These are phyloP conservation scores for Emergomyces orientalis DNA, from an alignment of 2,329 filamentous ascomycete species.

Conservation along the genomic window DNA sequence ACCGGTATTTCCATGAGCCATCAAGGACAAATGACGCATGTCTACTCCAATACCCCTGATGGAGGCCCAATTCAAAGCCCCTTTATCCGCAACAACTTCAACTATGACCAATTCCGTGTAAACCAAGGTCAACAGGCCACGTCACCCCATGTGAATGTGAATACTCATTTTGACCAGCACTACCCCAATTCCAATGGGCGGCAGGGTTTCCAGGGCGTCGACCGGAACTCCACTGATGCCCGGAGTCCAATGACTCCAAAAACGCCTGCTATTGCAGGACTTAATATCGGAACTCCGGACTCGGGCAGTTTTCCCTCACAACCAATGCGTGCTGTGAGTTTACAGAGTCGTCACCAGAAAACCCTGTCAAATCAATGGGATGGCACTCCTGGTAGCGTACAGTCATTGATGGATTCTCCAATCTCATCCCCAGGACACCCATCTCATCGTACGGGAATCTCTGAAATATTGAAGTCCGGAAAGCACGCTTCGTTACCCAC, in stretches of 20 bases:
- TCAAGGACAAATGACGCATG: conserved; percentile 57
- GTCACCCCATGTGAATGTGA: conserved; percentile 30
- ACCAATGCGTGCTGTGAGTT: conserved; percentile 60
- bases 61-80: conserved; percentile 87
- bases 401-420: conserved; percentile 80
- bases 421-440: conserved; percentile 64
- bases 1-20: conserved; percentile 52
- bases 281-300: conserved; percentile 64
- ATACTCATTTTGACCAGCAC: conserved; percentile 44
- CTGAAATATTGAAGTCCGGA: conserved; percentile 73
- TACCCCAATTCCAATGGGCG: conserved; percentile 57
- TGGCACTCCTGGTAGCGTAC: conserved; percentile 70
- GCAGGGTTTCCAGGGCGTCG: conserved; percentile 54
- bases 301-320: conserved; percentile 65
- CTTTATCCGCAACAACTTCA: conserved; percentile 65
- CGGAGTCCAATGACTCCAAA: conserved; percentile 79
- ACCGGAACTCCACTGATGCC: conserved; percentile 63
- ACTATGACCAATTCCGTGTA: conserved; percentile 64
- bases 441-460: conserved; percentile 61
- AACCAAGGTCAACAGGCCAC: conserved; percentile 50
- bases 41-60: conserved; percentile 86
- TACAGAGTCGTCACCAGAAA: conserved; percentile 62
- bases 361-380: conserved; percentile 85
- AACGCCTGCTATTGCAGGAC: conserved; percentile 63
- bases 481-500: conserved; percentile 82